A percentile compares a stretch with the other conserved stretches of the same genome.
Conservation (phyloP, 495 filamentous ascomycete species). For the Penicillium desertorum region DNA sequence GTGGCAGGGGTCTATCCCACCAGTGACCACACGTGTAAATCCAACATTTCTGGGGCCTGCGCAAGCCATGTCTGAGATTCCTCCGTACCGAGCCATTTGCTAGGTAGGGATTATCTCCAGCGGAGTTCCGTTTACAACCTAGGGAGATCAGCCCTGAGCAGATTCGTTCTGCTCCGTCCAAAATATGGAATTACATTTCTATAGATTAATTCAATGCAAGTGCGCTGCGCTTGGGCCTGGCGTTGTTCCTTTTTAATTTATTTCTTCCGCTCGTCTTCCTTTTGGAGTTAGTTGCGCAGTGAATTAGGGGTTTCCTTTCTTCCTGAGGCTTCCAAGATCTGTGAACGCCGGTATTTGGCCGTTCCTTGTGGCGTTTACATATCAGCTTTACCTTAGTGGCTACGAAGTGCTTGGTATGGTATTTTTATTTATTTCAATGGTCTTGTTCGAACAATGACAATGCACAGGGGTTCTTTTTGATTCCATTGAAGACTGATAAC, state of each 20-base stretch:
- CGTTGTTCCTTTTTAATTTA: conserved; percentile 1
- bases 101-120: neutral
- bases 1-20: neutral
- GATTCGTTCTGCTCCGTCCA: neutral
- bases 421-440: neutral
- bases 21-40: neutral
- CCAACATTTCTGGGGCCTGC: conserved; percentile 1
- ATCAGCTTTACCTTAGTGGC: neutral
- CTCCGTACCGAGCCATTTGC: neutral
- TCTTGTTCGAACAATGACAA: conserved; percentile 1
- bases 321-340: neutral
- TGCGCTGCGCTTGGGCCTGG: conserved; percentile 1
- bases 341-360: neutral
- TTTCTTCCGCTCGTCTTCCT: neutral
- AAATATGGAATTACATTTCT: neutral
- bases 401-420: neutral
- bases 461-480: neutral
- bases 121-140: neutral
- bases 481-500: neutral
- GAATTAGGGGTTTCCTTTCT: no score
- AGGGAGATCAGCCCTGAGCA: neutral
- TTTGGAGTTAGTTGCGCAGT: neutral
- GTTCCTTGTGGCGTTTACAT: neutral
- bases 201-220: neutral
- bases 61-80: neutral